A percentile compares a stretch with the other conserved stretches of the same genome.
These are phyloP conservation scores for Yamadazyma sp. DNA, from an alignment of 805 yeast genomes.

Conservation along the genomic window DNA sequence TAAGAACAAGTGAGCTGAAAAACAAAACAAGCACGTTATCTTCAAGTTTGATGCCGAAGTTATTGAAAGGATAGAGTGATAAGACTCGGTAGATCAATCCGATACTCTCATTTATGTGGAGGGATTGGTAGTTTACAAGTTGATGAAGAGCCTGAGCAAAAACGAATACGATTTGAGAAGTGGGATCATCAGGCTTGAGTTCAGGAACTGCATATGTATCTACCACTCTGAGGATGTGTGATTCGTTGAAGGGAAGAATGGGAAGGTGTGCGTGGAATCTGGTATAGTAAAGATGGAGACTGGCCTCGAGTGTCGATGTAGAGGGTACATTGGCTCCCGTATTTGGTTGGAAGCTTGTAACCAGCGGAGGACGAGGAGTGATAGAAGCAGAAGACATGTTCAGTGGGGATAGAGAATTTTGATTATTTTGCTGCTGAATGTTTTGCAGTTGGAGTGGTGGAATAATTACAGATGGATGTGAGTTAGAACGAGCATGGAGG, in stretches of 20 bases:
- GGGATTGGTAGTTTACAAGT: constrained; percentile 36
- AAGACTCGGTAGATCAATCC: constrained; percentile 34
- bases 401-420: constrained; percentile 8
- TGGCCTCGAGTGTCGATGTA: constrained; percentile 23
- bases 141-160: constrained; percentile 42
- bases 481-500: constrained; percentile 4
- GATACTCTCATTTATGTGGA: constrained; percentile 33
- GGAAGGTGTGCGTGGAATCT: constrained; percentile 48
- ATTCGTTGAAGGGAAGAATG: constrained; percentile 38
- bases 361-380: constrained; percentile 11
- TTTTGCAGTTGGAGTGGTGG: constrained; percentile 9
- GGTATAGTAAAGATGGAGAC: constrained; percentile 41
- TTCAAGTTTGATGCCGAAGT: constrained; percentile 19
- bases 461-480: constrained; percentile 3
- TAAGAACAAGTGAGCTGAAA: constrained; percentile 30
- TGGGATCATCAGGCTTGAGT: constrained; percentile 25
- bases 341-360: not conserved
- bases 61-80: constrained; percentile 35
- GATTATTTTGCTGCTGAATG: constrained; percentile 8
- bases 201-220: constrained; percentile 20
- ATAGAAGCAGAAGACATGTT: constrained; percentile 8
- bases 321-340: constrained; percentile 12
- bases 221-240: constrained; percentile 18
- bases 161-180: constrained; percentile 35
- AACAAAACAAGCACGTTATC: constrained; percentile 29